Conservation (phyloP, 2,329 filamentous ascomycete species). For the Rutstroemia sp. region DNA sequence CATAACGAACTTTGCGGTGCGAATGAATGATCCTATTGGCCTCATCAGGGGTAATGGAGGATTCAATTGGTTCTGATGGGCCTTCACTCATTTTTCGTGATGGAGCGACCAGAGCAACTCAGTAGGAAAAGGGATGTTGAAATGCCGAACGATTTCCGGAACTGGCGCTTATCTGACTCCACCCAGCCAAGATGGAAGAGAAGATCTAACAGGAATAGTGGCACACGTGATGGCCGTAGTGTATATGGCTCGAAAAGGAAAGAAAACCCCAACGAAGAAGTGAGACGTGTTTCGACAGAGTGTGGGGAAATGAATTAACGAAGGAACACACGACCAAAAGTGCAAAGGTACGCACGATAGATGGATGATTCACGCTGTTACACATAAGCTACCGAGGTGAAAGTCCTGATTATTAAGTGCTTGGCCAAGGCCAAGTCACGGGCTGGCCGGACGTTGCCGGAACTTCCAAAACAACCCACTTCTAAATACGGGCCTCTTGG, state of each 20-base stretch:
- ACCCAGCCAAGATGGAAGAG: not conserved
- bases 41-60: conserved; percentile 42
- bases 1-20: conserved; percentile 61
- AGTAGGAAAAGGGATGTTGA: not conserved
- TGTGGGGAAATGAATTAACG: too few species aligned
- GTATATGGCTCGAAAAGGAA: not conserved
- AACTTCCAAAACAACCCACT: too few species aligned
- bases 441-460: too few species aligned
- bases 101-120: conserved; percentile 6
- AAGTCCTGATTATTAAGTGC: too few species aligned
- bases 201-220: not conserved
- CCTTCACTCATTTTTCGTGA: conserved; percentile 17
- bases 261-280: too few species aligned
- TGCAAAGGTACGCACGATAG: too few species aligned
- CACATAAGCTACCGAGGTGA: too few species aligned
- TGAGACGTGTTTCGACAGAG: too few species aligned
- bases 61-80: conserved; percentile 16
- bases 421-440: too few species aligned
- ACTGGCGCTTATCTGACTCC: conserved; percentile 5
- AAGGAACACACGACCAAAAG: too few species aligned
- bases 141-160: conserved; percentile 11
- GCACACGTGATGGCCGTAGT: not conserved
- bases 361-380: too few species aligned
- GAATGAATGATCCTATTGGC: conserved; percentile 62
- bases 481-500: too few species aligned